These are phyloP conservation scores for Dothideomycetes sp. DNA, from an alignment of 2,329 filamentous ascomycete genomes.

Conservation along the genomic window DNA sequence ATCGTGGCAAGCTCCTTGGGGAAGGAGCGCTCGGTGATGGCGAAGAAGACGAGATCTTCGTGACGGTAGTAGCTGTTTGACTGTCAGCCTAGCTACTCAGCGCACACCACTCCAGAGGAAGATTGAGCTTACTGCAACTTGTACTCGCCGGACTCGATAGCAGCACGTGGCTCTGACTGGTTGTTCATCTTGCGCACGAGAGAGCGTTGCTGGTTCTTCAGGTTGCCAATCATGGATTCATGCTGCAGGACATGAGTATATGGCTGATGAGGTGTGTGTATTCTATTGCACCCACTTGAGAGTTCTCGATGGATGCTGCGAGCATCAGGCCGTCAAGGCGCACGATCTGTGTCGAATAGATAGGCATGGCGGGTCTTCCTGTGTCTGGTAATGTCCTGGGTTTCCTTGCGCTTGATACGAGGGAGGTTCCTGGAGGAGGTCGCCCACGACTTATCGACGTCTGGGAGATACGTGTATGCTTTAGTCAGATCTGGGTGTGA, in stretches of 20 bases:
- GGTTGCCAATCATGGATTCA: constrained; percentile 69
- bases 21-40: constrained; percentile 88
- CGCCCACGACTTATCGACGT: too few relatives aligned
- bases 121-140: constrained; percentile 66
- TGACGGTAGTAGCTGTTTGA: constrained; percentile 67
- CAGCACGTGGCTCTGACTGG: constrained; percentile 83
- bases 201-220: constrained; percentile 85
- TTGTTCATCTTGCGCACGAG: constrained; percentile 80
- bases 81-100: constrained; percentile 18
- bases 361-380: too few relatives aligned
- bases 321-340: constrained; percentile 94
- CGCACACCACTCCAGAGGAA: neutral
- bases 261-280: constrained; percentile 25
- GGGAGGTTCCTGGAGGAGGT: too few relatives aligned
- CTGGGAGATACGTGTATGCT: too few relatives aligned
- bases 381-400: neutral
- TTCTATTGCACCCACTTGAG: constrained; percentile 5
- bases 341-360: constrained; percentile 72
- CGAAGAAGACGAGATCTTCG: constrained; percentile 77
- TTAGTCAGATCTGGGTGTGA: too few relatives aligned
- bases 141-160: constrained; percentile 76
- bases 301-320: constrained; percentile 88
- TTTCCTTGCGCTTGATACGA: too few relatives aligned
- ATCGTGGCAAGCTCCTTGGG: constrained; percentile 97
- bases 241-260: constrained; percentile 36